phyloP scores from a whole-genome alignment of 164 flowering plant genomes.

The Cinnamomum micranthum region DNA sequence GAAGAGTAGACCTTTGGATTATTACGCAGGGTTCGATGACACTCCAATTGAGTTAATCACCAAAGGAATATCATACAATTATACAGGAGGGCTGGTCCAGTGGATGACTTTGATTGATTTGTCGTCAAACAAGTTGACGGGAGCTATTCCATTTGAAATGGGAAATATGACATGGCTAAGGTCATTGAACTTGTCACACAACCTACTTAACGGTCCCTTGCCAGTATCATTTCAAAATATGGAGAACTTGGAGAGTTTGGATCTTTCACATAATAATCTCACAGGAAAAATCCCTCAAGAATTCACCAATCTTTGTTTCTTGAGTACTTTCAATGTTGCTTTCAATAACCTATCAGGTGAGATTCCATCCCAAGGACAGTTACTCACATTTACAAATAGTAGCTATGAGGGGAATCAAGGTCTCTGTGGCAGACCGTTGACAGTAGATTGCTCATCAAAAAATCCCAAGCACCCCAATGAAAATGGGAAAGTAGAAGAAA shows the following conservation, averaged over 20 bases:
- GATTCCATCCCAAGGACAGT: background rate
- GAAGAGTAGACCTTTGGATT: too few relatives aligned
- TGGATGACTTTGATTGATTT: background rate
- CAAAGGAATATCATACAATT: background rate
- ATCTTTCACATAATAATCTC: background rate
- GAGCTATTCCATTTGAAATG: constrained; percentile 3
- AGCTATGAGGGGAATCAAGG: constrained; percentile 4
- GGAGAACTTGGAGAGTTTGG: constrained; percentile 1
- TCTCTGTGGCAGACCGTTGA: background rate
- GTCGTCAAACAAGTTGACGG: background rate
- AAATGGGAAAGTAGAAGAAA: background rate
- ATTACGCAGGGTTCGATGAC: too few relatives aligned
- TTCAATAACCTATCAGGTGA: background rate
- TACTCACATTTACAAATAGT: background rate
- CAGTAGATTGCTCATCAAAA: background rate
- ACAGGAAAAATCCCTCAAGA: background rate
- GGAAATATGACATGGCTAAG: background rate
- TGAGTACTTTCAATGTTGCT: background rate
- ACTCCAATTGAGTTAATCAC: background rate
- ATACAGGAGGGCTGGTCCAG: background rate
- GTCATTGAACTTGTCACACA: constrained; percentile 9
- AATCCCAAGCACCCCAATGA: too few relatives aligned
- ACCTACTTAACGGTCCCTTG: background rate
- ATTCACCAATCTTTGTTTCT: background rate
- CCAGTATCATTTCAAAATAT: background rate